Evolutionary conservation across 768 basidiomycete species (phyloP), one percentile per base, ranked within the genome.

Genomic region (Lactarius vividus): DNA sequence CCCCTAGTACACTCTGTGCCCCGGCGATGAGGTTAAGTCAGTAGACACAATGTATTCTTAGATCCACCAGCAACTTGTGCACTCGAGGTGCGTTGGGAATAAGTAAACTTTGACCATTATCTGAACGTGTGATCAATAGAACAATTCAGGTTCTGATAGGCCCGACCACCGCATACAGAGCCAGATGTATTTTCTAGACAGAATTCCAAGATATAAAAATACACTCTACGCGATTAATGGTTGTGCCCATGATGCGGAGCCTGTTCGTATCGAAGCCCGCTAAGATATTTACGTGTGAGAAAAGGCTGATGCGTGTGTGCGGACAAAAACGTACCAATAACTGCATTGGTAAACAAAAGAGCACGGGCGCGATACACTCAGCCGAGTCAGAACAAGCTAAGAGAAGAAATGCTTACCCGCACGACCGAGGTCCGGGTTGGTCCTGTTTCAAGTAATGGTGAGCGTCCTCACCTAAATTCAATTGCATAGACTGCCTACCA

Each of bases 251-350:
- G 87, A 74, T 93, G 88, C 49, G 84, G 89, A 26, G 84, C 87
- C 76, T 94, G 92, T 76, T 96, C 90, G 74, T 93, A 97, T 59
- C 88, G 91, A 61, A 96, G 83, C 54, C 96, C 95, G 72, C 96
- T 96, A 71, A 62, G 10, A 37, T 31, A 57, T 64, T 46, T 65
- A 11, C 10, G 18, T 16, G 60, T 64, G 39, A 69, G 46, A 9
- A 42, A 31, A 61, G 11, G 13, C 13, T 26, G 49, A 28, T 26
- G 23, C 26, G 1, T 49, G 15, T 29, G 20, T 16, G 37, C 4
- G 5, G 23, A 52, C 4, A 37, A 16, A n/a, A 56, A 68, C 71
- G 55, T 73, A 84, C 84, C 83, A 85, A 70, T 84, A 84, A 65
- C 83, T 80, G 71, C 44, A 61, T n/a, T 16, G 35, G 70, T 64